These are phyloP conservation scores for Vitrella brassicaformis DNA, from an alignment of 73 alveolate genomes.

Conservation along the genomic window DNA sequence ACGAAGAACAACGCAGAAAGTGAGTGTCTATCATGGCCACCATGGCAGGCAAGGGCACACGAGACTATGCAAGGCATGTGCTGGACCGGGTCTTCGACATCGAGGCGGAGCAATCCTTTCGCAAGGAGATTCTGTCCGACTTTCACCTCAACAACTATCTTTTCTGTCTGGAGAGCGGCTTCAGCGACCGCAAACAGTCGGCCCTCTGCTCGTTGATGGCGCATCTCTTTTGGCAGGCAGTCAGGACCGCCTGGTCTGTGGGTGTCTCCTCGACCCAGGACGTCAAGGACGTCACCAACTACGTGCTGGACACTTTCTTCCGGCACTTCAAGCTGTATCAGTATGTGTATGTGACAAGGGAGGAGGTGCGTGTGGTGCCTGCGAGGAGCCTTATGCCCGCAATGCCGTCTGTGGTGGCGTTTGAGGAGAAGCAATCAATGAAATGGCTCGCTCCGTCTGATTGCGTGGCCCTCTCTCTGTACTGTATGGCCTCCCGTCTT, in stretches of 20 bases:
- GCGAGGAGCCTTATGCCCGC: too few species aligned
- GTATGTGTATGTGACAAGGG: constrained; percentile 6
- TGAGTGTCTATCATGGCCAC: too few species aligned
- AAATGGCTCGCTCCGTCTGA: too few species aligned
- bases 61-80: too few species aligned
- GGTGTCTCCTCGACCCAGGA: constrained; percentile 45
- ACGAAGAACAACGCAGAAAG: too few species aligned
- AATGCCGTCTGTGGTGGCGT: too few species aligned
- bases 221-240: constrained; percentile 20
- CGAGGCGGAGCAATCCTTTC: neutral
- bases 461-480: too few species aligned
- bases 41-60: too few species aligned
- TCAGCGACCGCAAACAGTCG: constrained; percentile 39
- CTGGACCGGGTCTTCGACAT: too few species aligned
- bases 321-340: constrained; percentile 35
- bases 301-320: constrained; percentile 42
- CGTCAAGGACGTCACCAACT: constrained; percentile 39
- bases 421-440: too few species aligned
- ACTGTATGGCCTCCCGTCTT: too few species aligned
- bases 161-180: constrained; percentile 35
- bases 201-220: constrained; percentile 43
- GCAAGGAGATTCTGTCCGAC: constrained; percentile 29
- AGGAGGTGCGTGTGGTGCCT: too few species aligned
- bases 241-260: constrained; percentile 50
- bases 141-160: constrained; percentile 39